phyloP scores from a whole-genome alignment of 2,329 filamentous ascomycete genomes.

The Diaporthe caulivora region DNA sequence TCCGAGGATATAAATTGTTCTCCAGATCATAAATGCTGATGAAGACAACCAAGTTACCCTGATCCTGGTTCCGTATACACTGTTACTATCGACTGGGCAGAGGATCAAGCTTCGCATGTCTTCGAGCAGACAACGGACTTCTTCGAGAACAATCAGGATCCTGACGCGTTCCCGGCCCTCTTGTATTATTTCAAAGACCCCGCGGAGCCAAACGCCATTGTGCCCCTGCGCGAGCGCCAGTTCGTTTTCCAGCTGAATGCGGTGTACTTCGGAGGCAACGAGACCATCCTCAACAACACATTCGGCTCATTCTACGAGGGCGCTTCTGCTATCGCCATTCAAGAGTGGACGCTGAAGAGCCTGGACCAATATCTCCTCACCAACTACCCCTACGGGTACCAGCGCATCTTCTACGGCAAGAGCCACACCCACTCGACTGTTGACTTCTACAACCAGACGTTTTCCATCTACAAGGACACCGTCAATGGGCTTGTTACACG shows the following conservation, averaged over 20 bases:
- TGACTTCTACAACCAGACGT: slow-evolving; percentile 34
- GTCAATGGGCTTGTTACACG: slow-evolving; percentile 30
- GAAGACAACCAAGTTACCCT: slow-evolving; percentile 19
- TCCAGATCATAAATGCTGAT: neutral
- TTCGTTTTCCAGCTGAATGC: slow-evolving; percentile 34
- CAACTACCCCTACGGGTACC: slow-evolving; percentile 36
- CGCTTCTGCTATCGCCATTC: slow-evolving; percentile 11
- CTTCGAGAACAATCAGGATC: slow-evolving; percentile 32
- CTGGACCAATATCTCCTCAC: slow-evolving; percentile 36
- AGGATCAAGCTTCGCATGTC: slow-evolving; percentile 26
- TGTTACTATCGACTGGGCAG: slow-evolving; percentile 27
- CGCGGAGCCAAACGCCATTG: slow-evolving; percentile 10
- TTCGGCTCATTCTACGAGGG: slow-evolving; percentile 30
- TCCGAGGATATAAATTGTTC: neutral
- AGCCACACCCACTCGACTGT: slow-evolving; percentile 29
- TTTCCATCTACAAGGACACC: slow-evolving; percentile 33
- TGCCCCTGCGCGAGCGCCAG: slow-evolving; percentile 30
- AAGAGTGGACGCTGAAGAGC: slow-evolving; percentile 22
- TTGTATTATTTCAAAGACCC: slow-evolving; percentile 34
- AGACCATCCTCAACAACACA: slow-evolving; percentile 14
- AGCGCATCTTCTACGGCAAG: slow-evolving; percentile 34
- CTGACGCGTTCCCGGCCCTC: slow-evolving; percentile 29
- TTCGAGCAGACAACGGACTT: slow-evolving; percentile 32
- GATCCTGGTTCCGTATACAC: slow-evolving; percentile 31
- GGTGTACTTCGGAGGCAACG: slow-evolving; percentile 34